Evolutionary conservation across 768 basidiomycete species (phyloP).

Genomic region (Podaxis sp.): DNA sequence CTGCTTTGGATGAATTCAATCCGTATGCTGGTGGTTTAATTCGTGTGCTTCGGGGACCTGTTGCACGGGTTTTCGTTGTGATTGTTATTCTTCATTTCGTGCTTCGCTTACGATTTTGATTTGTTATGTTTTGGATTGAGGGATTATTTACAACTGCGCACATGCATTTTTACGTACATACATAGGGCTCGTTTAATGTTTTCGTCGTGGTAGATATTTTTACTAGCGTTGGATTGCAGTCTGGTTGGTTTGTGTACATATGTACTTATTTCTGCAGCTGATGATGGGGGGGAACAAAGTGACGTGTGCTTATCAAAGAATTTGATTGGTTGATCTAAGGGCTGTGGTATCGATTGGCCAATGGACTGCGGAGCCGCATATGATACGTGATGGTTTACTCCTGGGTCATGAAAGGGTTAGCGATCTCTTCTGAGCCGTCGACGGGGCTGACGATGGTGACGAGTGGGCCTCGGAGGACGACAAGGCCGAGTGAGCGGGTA

Average conservation of each 20-base stretch:
- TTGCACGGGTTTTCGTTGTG: neutral
- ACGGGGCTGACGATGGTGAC: slow-evolving; percentile 93
- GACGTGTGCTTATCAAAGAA: neutral
- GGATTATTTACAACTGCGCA: neutral
- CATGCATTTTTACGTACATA: neutral
- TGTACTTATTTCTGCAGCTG: no score
- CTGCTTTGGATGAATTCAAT: neutral
- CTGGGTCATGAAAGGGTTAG: slow-evolving; percentile 80
- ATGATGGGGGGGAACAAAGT: neutral
- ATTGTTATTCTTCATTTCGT: neutral
- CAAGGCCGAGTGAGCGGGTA: slow-evolving; percentile 73
- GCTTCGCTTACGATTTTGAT: no score
- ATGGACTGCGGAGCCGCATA: neutral
- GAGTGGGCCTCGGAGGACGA: slow-evolving; percentile 91
- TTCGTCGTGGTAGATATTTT: neutral
- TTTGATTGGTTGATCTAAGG: slow-evolving; percentile 8
- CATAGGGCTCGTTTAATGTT: neutral
- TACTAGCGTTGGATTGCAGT: neutral
- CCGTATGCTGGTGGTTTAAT: neutral
- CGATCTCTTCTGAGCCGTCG: slow-evolving; percentile 93
- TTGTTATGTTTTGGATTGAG: neutral
- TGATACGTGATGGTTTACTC: slow-evolving; percentile 41
- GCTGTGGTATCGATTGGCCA: neutral
- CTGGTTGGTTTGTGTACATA: no score
- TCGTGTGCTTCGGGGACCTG: neutral